Percentiles rank a stretch among this genome's conserved stretches.
Conservation (phyloP, 2,329 filamentous ascomycete genomes). For the Cercospora sesami region DNA sequence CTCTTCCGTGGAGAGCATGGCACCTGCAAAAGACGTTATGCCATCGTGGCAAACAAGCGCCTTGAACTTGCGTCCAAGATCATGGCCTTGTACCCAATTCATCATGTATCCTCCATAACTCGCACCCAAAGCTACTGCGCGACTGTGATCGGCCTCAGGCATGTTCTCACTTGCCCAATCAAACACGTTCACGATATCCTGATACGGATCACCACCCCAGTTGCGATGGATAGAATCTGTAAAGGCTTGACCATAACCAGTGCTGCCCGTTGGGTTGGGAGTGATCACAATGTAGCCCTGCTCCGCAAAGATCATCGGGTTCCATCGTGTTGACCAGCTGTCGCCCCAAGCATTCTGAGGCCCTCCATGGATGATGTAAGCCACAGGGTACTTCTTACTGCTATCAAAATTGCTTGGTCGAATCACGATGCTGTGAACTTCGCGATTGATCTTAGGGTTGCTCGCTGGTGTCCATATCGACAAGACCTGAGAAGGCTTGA, state of each 20-base stretch:
- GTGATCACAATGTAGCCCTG: conserved; percentile 37
- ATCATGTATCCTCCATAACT: conserved; percentile 57
- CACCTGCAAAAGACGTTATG: conserved; percentile 33
- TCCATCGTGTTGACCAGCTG: conserved; percentile 37
- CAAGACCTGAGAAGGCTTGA: conserved; percentile 62
- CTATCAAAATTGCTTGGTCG: conserved; percentile 34
- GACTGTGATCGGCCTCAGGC: conserved; percentile 65
- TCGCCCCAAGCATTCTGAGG: conserved; percentile 37
- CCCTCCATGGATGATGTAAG: conserved; percentile 38
- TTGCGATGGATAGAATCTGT: conserved; percentile 66
- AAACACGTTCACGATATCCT: conserved; percentile 76
- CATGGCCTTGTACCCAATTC: conserved; percentile 77
- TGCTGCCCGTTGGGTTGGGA: conserved; percentile 36
- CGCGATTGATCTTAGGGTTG: conserved; percentile 50
- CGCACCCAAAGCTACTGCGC: conserved; percentile 72
- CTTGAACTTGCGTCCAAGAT: conserved; percentile 80
- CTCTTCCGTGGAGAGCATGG: conserved; percentile 48
- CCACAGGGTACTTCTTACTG: conserved; percentile 35
- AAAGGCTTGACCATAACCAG: conserved; percentile 37
- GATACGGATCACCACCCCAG: conserved; percentile 83
- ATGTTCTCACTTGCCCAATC: conserved; percentile 69
- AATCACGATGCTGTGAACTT: conserved; percentile 61
- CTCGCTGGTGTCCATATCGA: conserved; percentile 71
- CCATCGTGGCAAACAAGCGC: conserved; percentile 68
- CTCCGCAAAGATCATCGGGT: conserved; percentile 37